Evolutionary conservation across 2,329 filamentous ascomycete genomes (phyloP), one percentile per base, ranked within the genome.

Genomic region (Neoscytalidium dimidiatum): DNA sequence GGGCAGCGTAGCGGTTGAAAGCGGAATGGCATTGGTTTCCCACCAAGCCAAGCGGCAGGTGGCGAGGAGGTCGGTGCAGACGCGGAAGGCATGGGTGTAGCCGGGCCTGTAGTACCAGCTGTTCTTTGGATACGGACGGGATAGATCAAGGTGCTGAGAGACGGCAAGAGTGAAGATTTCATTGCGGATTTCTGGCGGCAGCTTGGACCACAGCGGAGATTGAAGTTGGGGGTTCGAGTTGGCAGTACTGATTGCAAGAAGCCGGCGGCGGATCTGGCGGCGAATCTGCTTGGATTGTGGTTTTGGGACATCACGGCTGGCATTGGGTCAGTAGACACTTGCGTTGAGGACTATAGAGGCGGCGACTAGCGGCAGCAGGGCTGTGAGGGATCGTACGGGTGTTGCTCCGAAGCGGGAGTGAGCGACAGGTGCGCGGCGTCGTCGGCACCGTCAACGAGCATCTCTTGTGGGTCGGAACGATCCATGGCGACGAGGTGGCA

Each of bases 11-110:
- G 72, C 62, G 46, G 71, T 72, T 21, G 67, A 66, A 3, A 78
- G 43, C 2, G 78, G 77, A 2, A 80, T 73, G 3, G 73, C 64
- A 4, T 71, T 72, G 0, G 78, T 74, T 65, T 81, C 79, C 21
- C 66, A 69, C 67, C 80, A 81, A 28, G 78, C 67, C 2, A 73
- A 69, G 5, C 77, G 74, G 53, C 78, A 81, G 6, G 78, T 79
- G 21, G 67, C 71, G 0, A 81, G 73, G 17, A 81, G 70, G 4
- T 68, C 29, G 3, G 70, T 77, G 49, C 74, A 62, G n/a, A 75
- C 71, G 66, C 57, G 68, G 17, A 65, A 68, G 14, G 71, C 71
- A 58, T 74, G 67, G 2, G 73, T 72, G 66, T 79, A 77, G 52
- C 68, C 70, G 2, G 69, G 69, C 1, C 69, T 65, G 6, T 49